A percentile compares a stretch with the other conserved stretches of the same genome.
Conservation (phyloP, 2,329 filamentous ascomycete genomes). For the Calonectria montana region DNA sequence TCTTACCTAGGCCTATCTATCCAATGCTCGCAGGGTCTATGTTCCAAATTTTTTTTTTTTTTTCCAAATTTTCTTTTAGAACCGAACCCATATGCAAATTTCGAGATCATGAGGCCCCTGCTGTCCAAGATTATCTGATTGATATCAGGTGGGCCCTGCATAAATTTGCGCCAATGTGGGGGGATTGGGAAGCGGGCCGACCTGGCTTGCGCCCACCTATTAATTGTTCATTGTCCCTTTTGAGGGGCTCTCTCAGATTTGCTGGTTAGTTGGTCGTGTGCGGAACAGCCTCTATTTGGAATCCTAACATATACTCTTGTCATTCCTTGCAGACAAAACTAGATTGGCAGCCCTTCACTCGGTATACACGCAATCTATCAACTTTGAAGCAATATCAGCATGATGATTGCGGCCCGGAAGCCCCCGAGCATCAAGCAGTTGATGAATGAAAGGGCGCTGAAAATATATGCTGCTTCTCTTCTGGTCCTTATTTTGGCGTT, state of each 20-base stretch:
- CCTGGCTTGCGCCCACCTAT: not conserved
- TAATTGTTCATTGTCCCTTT: not conserved
- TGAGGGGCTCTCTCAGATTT: not conserved
- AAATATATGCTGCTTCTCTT: not conserved
- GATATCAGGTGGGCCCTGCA: not conserved
- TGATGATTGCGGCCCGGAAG: not conserved
- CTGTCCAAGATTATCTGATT: slow-evolving; percentile 4
- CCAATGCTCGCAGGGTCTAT: no score
- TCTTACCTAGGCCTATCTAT: no score
- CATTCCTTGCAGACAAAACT: no score
- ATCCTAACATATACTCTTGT: no score
- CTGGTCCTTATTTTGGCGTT: not conserved
- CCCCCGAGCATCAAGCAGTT: slow-evolving; percentile 3
- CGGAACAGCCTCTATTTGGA: no score
- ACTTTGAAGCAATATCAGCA: not conserved
- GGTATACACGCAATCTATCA: no score
- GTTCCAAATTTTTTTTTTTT: no score
- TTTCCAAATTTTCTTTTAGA: no score
- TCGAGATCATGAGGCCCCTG: not conserved
- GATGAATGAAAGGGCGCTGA: not conserved
- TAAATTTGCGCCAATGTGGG: not conserved
- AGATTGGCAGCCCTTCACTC: no score
- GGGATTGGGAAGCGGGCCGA: not conserved
- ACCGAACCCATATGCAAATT: no score
- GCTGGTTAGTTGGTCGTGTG: not conserved